These are phyloP conservation scores for Clarireedia sp. DNA, from an alignment of 2,329 filamentous ascomycete species.

Conservation along the genomic window DNA sequence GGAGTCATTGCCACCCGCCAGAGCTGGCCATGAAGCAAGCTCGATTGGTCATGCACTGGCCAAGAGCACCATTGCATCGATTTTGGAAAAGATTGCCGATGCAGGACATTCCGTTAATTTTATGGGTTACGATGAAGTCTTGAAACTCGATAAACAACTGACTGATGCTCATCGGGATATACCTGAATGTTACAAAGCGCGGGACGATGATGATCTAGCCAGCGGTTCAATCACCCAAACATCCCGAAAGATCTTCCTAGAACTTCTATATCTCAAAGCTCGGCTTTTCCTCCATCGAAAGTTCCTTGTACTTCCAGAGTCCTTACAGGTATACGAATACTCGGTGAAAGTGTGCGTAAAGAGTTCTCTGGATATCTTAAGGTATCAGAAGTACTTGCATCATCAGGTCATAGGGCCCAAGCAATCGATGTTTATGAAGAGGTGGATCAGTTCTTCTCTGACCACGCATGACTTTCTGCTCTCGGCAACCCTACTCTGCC, in stretches of 20 bases:
- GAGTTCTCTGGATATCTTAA: slow-evolving; percentile 40
- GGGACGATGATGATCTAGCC: slow-evolving; percentile 39
- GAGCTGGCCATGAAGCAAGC: slow-evolving; percentile 49
- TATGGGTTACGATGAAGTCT: slow-evolving; percentile 42
- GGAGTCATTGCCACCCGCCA: slow-evolving; percentile 44
- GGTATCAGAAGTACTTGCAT: slow-evolving; percentile 33
- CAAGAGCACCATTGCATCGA: slow-evolving; percentile 40
- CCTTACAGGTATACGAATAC: slow-evolving; percentile 40
- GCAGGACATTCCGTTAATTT: slow-evolving; percentile 41
- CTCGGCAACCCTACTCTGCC: slow-evolving; percentile 23
- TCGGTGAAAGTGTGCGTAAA: slow-evolving; percentile 46
- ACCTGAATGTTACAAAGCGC: slow-evolving; percentile 40
- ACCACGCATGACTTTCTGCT: slow-evolving; percentile 22
- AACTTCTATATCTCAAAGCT: slow-evolving; percentile 20
- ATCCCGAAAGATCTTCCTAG: slow-evolving; percentile 39
- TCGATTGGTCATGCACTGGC: slow-evolving; percentile 44
- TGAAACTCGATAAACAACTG: slow-evolving; percentile 40
- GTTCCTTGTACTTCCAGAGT: slow-evolving; percentile 34
- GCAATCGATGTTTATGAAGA: slow-evolving; percentile 8
- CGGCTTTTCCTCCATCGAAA: slow-evolving; percentile 21
- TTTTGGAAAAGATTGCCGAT: slow-evolving; percentile 45
- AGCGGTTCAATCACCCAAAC: slow-evolving; percentile 38
- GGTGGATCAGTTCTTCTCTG: slow-evolving; percentile 19
- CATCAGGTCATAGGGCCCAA: slow-evolving; percentile 9
- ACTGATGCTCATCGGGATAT: slow-evolving; percentile 37